phyloP scores from a whole-genome alignment of 352 stramenopile species.

The Globisporangium irregulare region DNA sequence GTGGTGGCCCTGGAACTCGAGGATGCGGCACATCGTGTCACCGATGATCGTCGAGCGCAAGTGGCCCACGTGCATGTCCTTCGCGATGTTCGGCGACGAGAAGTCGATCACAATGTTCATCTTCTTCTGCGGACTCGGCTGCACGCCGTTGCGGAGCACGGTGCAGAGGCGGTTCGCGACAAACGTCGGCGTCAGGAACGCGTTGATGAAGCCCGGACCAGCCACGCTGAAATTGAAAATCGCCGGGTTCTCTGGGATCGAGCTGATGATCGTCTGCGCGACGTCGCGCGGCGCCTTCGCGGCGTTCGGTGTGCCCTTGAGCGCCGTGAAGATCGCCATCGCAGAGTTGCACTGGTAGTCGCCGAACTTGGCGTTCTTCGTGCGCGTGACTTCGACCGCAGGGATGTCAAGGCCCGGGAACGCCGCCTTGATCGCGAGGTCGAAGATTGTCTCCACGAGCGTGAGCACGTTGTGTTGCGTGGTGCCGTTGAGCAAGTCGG shows the following conservation, averaged over 20 bases:
- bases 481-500: constrained; percentile 42
- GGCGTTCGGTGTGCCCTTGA: constrained; percentile 89
- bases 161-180: constrained; percentile 64
- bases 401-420: constrained; percentile 58
- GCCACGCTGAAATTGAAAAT: constrained; percentile 91
- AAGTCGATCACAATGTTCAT: constrained; percentile 81
- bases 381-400: constrained; percentile 66
- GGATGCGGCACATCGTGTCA: constrained; percentile 81
- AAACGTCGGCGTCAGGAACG: constrained; percentile 88
- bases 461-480: constrained; percentile 77
- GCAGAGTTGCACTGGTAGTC: constrained; percentile 99
- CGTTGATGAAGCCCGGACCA: constrained; percentile 98
- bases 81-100: constrained; percentile 86
- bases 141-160: constrained; percentile 73
- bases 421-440: constrained; percentile 61
- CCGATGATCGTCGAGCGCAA: constrained; percentile 91
- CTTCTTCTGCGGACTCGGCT: constrained; percentile 78
- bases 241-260: constrained; percentile 76
- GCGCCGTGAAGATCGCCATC: constrained; percentile 95
- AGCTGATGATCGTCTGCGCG: constrained; percentile 87
- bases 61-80: constrained; percentile 89
- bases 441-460: constrained; percentile 77
- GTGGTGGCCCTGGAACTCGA: constrained; percentile 85
- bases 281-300: constrained; percentile 80
- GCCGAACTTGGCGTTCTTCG: constrained; percentile 84